Conservation (phyloP, 2,329 filamentous ascomycete genomes). For the Neoascochyta sp. region DNA sequence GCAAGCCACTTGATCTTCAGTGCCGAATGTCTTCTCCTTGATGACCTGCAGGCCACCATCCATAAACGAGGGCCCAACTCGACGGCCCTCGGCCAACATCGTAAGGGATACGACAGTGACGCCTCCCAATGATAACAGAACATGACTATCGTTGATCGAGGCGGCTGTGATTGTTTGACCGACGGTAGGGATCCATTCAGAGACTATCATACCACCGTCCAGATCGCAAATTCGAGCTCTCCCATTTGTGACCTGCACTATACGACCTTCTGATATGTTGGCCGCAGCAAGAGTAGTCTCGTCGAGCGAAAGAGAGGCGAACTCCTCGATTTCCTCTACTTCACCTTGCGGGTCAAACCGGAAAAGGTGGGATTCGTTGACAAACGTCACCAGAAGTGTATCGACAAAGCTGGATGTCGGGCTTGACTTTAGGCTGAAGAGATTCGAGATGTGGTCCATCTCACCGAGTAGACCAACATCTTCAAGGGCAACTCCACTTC, state of each 20-base stretch:
- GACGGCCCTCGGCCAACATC: conserved; percentile 35
- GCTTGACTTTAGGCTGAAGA: conserved; percentile 65
- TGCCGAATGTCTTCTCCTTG: conserved; percentile 58
- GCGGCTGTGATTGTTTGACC: conserved; percentile 67
- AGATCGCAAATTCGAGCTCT: conserved; percentile 61
- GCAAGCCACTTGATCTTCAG: conserved; percentile 77
- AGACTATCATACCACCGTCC: conserved; percentile 51
- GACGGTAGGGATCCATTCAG: conserved; percentile 55
- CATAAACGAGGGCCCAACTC: conserved; percentile 6
- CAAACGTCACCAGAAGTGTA: conserved; percentile 73
- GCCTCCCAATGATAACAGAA: conserved; percentile 74
- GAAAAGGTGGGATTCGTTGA: conserved; percentile 81
- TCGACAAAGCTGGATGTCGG: conserved; percentile 55
- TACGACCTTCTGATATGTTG: conserved; percentile 59
- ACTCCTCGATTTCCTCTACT: conserved; percentile 80
- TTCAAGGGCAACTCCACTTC: conserved; percentile 90
- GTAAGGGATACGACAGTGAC: conserved; percentile 67
- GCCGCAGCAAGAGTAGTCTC: conserved; percentile 68
- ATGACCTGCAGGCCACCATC: conserved; percentile 55
- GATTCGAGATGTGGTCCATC: conserved; percentile 66
- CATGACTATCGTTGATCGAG: conserved; percentile 66
- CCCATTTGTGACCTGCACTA: conserved; percentile 73
- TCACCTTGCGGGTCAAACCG: conserved; percentile 68
- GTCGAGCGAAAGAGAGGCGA: conserved; percentile 65
- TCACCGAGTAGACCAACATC: conserved; percentile 79